Base-by-base conservation (phyloP, 441 rosid species). In the Croton laevigatus region DNA sequence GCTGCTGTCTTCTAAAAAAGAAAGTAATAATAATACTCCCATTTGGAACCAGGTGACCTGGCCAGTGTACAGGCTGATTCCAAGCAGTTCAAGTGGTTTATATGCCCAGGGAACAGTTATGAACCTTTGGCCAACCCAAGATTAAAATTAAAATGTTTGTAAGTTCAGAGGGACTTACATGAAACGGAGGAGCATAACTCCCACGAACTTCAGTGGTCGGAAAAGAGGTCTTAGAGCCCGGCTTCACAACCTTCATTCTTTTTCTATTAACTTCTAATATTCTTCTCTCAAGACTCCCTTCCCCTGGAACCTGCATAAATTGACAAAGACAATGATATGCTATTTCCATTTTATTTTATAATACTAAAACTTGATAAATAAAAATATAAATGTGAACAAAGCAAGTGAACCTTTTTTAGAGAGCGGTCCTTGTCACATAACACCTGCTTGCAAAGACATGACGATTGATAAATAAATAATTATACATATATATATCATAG, bases 181-280 rank as follows among this genome's bases (percentile, higher is more conserved):
- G 98, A 74, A 95, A 95, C 6, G 99, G 99, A 79, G 97, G 98
- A 79, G 85, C 88, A 71, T 86, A 95, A 82, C 79, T 92, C 81
- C 99, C 98, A 40, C 98, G 96, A 79, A 91, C 86, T 84, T 95
- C 99, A 36, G 97, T 91, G 23, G 86, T 76, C 27, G 98, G 87
- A 68, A 95, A 95, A 59, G 89, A 86, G 61, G 99, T 91, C 83
- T 95, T 95, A 6, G 99, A 82, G 53, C 98, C 95, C 17, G 96
- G 98, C 82, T 89, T 95, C 63, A 95, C 91, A 71, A 95, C 99
- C 84, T 95, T 92, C 59, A 91, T 54, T 81, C 98, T 80, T 88
- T 92, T 95, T 71, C 85, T 84, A 79, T 92, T 95, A 74, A 91
- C 81, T 82, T 95, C 98, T 52, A 95, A 81, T 57, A 89, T 72